Evolutionary conservation across 768 basidiomycete species (phyloP).

Genomic region (Dioszegia aurantiaca): DNA sequence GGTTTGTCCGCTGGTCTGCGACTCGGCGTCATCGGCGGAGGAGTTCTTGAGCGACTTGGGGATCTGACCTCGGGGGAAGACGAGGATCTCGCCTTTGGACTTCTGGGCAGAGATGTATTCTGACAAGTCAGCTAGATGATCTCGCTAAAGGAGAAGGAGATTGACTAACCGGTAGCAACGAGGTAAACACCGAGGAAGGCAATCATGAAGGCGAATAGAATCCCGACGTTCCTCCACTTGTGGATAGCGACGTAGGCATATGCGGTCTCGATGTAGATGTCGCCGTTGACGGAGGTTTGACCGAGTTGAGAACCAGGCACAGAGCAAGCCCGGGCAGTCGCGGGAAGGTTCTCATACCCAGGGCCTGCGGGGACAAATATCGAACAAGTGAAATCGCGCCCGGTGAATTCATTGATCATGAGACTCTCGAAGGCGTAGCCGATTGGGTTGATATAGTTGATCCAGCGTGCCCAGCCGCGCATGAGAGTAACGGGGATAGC

Average conservation of each 20-base stretch:
- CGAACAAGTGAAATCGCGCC: conserved; percentile 58
- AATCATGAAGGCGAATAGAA: conserved; percentile 31
- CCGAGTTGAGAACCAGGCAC: conserved; percentile 46
- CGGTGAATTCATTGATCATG: conserved; percentile 84
- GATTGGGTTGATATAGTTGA: conserved; percentile 70
- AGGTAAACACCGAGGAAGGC: conserved; percentile 46
- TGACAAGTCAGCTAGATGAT: conserved; percentile 14
- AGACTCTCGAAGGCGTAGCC: conserved; percentile 69
- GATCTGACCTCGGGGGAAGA: conserved; percentile 49
- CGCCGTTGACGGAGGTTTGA: conserved; percentile 42
- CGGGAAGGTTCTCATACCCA: conserved; percentile 34
- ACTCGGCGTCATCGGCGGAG: conserved; percentile 39
- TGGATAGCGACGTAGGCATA: conserved; percentile 41
- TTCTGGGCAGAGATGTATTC: conserved; percentile 51
- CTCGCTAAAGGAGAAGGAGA: too few relatives aligned
- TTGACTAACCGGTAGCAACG: conserved; percentile 39
- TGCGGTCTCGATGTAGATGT: conserved; percentile 34
- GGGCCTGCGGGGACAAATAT: conserved; percentile 46
- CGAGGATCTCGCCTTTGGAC: conserved; percentile 53
- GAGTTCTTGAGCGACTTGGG: conserved; percentile 31
- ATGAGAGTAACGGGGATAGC: conserved; percentile 51
- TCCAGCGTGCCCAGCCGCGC: conserved; percentile 56
- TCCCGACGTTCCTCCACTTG: conserved; percentile 52
- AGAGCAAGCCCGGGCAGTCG: conserved; percentile 35
- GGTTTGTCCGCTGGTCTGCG: conserved; percentile 21